Evolutionary conservation across 2,329 filamentous ascomycete species (phyloP).

Genomic region (Lachnellula arida): DNA sequence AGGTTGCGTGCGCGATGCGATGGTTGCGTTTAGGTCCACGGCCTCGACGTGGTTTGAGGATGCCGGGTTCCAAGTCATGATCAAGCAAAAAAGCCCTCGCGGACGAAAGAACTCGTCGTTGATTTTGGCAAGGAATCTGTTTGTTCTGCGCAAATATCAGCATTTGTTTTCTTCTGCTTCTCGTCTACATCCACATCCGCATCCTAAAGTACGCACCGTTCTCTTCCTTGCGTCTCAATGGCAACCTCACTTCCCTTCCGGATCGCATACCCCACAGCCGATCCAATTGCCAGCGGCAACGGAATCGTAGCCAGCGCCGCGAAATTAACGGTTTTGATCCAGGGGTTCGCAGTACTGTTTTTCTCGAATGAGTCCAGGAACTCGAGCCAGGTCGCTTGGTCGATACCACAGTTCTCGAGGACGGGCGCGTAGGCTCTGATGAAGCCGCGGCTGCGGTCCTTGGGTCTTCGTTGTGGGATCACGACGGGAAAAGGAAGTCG

Average conservation of each 20-base stretch:
- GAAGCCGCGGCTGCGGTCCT: conserved; percentile 43
- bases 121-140: conserved; percentile 40
- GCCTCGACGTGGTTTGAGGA: not conserved
- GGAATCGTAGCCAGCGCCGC: conserved; percentile 14
- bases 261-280: not conserved
- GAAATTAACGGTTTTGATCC: conserved; percentile 38
- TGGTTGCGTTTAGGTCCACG: not conserved
- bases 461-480: conserved; percentile 46
- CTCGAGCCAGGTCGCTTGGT: conserved; percentile 42
- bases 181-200: not conserved
- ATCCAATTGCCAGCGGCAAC: not conserved
- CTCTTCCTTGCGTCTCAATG: not conserved
- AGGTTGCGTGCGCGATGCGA: not conserved
- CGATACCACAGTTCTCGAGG: conserved; percentile 40
- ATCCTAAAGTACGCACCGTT: not conserved
- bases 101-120: conserved; percentile 53
- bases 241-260: not conserved
- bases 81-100: conserved; percentile 46
- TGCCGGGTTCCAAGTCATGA: conserved; percentile 35
- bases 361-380: conserved; percentile 45
- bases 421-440: conserved; percentile 46
- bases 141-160: not conserved
- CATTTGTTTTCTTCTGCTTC: not conserved
- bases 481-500: conserved; percentile 35
- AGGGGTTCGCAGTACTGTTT: conserved; percentile 35